Evolutionary conservation across 2,329 filamentous ascomycete genomes (phyloP).

Genomic region (Chrysoporthe cubensis): DNA sequence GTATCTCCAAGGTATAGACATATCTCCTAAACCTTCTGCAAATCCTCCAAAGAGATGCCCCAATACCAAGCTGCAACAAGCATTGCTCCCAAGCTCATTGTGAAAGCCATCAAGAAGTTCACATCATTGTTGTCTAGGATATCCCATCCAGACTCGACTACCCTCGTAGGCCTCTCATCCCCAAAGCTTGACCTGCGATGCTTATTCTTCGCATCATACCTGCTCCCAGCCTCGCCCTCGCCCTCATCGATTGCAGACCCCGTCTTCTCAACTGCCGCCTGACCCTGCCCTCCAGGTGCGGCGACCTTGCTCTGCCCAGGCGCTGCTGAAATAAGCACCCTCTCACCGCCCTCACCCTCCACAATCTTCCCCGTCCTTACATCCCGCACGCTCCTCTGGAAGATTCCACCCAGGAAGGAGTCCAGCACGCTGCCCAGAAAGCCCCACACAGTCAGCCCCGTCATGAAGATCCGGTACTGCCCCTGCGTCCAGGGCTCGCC

Average conservation of each 20-base stretch:
- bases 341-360: conserved; percentile 72
- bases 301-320: conserved; percentile 43
- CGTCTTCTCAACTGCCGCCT: conserved; percentile 46
- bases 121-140: conserved; percentile 94
- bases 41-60: conserved; percentile 39
- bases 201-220: conserved; percentile 55
- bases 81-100: conserved; percentile 82
- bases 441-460: conserved; percentile 72
- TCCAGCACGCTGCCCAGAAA: conserved; percentile 81
- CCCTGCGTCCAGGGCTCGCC: conserved; percentile 53
- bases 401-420: conserved; percentile 80
- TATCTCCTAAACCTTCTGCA: neutral
- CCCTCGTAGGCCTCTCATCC: conserved; percentile 61
- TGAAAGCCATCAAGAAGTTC: conserved; percentile 86
- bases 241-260: conserved; percentile 34
- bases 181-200: conserved; percentile 57
- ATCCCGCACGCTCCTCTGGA: conserved; percentile 88
- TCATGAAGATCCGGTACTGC: conserved; percentile 52
- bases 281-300: conserved; percentile 48
- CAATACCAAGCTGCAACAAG: conserved; percentile 63
- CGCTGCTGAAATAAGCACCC: conserved; percentile 35
- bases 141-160: conserved; percentile 69
- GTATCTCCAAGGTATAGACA: neutral
- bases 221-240: conserved; percentile 40
- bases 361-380: conserved; percentile 83